Percentiles rank a stretch among this genome's conserved stretches.
Evolutionary conservation across 768 basidiomycete species (phyloP).

Genomic region (Leccinellum rugosiceps): DNA sequence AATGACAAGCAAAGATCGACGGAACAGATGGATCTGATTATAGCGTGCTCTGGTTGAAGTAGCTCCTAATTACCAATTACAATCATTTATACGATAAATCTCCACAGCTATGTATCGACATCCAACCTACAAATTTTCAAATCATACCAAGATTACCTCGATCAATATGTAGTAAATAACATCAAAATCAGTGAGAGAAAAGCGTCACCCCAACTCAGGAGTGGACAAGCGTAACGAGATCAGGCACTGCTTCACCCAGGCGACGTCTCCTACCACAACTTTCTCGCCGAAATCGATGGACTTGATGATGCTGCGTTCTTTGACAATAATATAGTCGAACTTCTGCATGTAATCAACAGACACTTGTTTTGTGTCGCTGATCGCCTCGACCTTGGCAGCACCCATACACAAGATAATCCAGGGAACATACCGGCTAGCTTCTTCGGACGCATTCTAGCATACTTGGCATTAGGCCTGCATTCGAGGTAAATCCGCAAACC

Average conservation of each 20-base stretch:
- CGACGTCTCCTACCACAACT: constrained; percentile 48
- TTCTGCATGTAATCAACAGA: constrained; percentile 20
- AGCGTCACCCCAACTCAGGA: constrained; percentile 16
- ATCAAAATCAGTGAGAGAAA: neutral
- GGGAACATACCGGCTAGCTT: constrained; percentile 46
- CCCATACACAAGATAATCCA: constrained; percentile 80
- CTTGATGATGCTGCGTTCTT: constrained; percentile 35
- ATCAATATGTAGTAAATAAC: constrained; percentile 3
- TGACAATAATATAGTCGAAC: constrained; percentile 65
- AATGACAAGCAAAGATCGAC: neutral
- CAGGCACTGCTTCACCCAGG: constrained; percentile 78
- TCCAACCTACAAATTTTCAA: neutral
- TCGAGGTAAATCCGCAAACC: neutral
- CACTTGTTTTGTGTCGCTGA: constrained; percentile 41
- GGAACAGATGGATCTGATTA: neutral
- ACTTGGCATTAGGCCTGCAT: neutral
- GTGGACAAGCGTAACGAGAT: constrained; percentile 55
- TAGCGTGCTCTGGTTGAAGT: neutral
- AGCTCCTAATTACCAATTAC: too few relatives aligned
- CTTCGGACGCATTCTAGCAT: constrained; percentile 26
- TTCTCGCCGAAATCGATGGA: constrained; percentile 26
- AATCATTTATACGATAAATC: too few relatives aligned
- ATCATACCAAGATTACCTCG: neutral
- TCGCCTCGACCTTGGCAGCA: constrained; percentile 65
- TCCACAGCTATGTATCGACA: neutral